phyloP scores from a whole-genome alignment of 2,329 filamentous ascomycete species.

The Dothistroma septosporum region DNA sequence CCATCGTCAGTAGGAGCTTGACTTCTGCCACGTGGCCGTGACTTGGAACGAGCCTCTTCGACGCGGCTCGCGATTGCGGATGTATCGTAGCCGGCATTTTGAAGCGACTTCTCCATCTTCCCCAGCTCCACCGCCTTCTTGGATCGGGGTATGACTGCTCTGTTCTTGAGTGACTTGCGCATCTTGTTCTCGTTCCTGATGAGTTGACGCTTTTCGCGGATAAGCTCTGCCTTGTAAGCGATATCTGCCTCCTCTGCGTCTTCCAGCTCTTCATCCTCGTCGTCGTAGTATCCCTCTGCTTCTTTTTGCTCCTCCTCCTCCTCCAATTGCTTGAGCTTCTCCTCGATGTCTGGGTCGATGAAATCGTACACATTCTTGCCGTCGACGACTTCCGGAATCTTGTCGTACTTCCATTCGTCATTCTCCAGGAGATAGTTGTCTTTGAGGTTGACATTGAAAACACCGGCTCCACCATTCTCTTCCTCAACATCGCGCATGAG shows the following conservation, averaged over 20 bases:
- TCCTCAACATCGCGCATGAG: conserved; percentile 85
- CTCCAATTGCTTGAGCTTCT: conserved; percentile 84
- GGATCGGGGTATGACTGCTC: conserved; percentile 83
- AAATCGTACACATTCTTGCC: conserved; percentile 98
- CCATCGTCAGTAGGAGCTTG: conserved; percentile 56
- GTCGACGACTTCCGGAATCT: conserved; percentile 87
- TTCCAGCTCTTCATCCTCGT: conserved; percentile 71
- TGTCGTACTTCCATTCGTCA: conserved; percentile 92
- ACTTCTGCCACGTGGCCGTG: conserved; percentile 67
- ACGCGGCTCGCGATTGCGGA: conserved; percentile 64
- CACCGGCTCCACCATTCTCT: conserved; percentile 89
- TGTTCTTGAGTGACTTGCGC: conserved; percentile 96
- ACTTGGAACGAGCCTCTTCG: conserved; percentile 57
- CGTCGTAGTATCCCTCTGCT: conserved; percentile 83
- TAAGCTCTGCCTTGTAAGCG: conserved; percentile 86
- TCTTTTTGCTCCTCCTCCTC: conserved; percentile 93
- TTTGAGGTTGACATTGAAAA: conserved; percentile 90
- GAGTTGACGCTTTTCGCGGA: conserved; percentile 87
- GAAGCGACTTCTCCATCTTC: conserved; percentile 80
- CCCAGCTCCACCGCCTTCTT: conserved; percentile 75
- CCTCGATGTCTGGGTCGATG: conserved; percentile 93
- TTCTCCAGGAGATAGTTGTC: conserved; percentile 82
- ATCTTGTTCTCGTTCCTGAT: conserved; percentile 93
- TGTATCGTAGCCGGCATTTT: conserved; percentile 80
- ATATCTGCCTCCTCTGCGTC: conserved; percentile 86